Conservation (phyloP, 345 rosid species). For the Hypericum perforatum region DNA sequence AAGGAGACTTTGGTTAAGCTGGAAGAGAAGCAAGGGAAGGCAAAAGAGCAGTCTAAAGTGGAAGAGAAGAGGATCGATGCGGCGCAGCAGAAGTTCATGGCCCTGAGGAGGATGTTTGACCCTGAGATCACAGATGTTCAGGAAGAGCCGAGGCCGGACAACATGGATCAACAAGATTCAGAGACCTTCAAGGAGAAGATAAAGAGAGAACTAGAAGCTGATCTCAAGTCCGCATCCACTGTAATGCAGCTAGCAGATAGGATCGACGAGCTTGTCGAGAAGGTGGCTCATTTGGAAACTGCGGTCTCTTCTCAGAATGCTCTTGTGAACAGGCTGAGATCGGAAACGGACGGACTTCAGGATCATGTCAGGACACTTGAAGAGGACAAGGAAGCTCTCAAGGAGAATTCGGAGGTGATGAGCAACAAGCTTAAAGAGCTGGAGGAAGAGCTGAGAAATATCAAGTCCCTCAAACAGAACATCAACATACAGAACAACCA, state of each 20-base stretch:
- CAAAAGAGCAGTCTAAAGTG: conserved; percentile 36
- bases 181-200: conserved; percentile 25
- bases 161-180: conserved; percentile 1
- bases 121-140: conserved; percentile 9
- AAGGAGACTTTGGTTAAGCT: conserved; percentile 44
- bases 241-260: conserved; percentile 51
- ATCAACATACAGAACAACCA: conserved; percentile 35
- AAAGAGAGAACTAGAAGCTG: conserved; percentile 23
- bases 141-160: conserved; percentile 8
- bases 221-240: conserved; percentile 25
- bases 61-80: conserved; percentile 43
- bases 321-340: conserved; percentile 41
- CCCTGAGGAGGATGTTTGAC: conserved; percentile 25
- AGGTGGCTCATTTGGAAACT: conserved; percentile 49
- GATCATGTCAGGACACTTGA: conserved; percentile 42
- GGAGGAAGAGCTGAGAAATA: conserved; percentile 48
- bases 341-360: conserved; percentile 50
- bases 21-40: conserved; percentile 46
- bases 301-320: conserved; percentile 53
- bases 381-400: conserved; percentile 44
- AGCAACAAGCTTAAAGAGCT: conserved; percentile 34
- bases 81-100: conserved; percentile 31
- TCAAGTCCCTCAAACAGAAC: conserved; percentile 39
- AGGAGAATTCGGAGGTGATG: conserved; percentile 29
- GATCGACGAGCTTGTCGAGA: conserved; percentile 69